Conservation (phyloP, 2,329 filamentous ascomycete species). For the Nemania diffusa region DNA sequence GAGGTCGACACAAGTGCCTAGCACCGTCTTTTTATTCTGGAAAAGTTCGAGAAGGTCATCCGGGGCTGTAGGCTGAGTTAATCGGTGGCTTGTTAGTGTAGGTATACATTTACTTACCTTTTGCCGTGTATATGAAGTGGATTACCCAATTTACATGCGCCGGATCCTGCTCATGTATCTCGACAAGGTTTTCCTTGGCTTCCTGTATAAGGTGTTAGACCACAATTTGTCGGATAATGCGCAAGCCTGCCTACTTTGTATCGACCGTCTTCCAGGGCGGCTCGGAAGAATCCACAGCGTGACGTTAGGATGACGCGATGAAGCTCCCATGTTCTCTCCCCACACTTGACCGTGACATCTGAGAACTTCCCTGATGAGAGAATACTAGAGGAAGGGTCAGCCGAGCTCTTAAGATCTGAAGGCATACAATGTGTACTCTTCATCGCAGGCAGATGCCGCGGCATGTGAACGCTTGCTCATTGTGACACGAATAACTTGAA, state of each 20-base stretch:
- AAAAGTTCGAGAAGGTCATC: background rate
- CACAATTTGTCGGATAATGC: background rate
- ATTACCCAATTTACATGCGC: slow-evolving; percentile 18
- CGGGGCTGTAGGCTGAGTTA: background rate
- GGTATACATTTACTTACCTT: background rate
- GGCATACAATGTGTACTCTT: background rate
- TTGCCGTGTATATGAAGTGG: slow-evolving; percentile 24
- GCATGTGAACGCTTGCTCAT: background rate
- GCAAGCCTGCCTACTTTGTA: background rate
- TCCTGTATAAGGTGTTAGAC: background rate
- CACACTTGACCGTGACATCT: slow-evolving; percentile 29
- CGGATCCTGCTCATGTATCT: slow-evolving; percentile 15
- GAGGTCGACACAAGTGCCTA: background rate
- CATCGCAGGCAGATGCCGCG: background rate
- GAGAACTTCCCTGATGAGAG: background rate
- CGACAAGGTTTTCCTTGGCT: background rate
- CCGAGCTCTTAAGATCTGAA: too few species aligned
- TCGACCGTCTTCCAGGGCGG: background rate
- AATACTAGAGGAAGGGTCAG: background rate
- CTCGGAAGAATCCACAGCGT: slow-evolving; percentile 27
- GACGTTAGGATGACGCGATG: slow-evolving; percentile 24
- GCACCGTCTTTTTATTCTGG: background rate
- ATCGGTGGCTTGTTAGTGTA: background rate
- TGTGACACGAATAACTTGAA: background rate
- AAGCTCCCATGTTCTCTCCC: slow-evolving; percentile 22